phyloP scores from a whole-genome alignment of 352 stramenopile genomes.

The Phytopythium ostracodes region DNA sequence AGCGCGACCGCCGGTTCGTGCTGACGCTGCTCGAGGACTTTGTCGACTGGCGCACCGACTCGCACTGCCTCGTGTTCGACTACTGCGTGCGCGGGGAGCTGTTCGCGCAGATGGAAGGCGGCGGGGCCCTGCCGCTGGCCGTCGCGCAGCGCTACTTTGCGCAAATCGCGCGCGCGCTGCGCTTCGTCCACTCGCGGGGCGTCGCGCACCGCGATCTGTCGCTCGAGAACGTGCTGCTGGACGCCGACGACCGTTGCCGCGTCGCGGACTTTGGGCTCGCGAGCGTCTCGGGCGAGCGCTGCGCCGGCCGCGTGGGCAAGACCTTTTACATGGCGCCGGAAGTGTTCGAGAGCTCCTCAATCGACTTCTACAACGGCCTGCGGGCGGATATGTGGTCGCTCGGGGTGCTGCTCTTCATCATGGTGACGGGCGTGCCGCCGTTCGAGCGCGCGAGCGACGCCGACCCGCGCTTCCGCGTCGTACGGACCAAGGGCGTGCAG shows the following conservation, averaged over 20 bases:
- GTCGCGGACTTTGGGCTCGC: slow-evolving; percentile 57
- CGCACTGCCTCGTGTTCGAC: slow-evolving; percentile 57
- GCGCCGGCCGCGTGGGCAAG: slow-evolving; percentile 46
- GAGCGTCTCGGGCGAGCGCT: slow-evolving; percentile 28
- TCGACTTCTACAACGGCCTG: slow-evolving; percentile 37
- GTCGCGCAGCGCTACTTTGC: slow-evolving; percentile 30
- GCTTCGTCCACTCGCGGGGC: slow-evolving; percentile 42
- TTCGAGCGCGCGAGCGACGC: slow-evolving; percentile 36
- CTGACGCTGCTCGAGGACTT: slow-evolving; percentile 51
- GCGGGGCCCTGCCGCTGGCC: slow-evolving; percentile 18
- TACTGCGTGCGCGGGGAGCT: slow-evolving; percentile 60
- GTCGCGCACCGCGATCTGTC: slow-evolving; percentile 67
- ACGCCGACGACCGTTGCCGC: slow-evolving; percentile 34
- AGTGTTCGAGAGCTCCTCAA: slow-evolving; percentile 22
- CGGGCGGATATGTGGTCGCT: slow-evolving; percentile 64
- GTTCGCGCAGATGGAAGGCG: slow-evolving; percentile 28
- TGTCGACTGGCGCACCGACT: slow-evolving; percentile 32
- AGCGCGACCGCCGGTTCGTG: slow-evolving; percentile 25
- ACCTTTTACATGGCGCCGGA: slow-evolving; percentile 68
- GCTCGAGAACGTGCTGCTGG: slow-evolving; percentile 63
- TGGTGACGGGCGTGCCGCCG: slow-evolving; percentile 48
- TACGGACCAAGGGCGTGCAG: slow-evolving; percentile 32
- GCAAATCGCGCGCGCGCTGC: slow-evolving; percentile 45
- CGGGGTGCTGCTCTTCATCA: slow-evolving; percentile 58
- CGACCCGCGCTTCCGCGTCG: slow-evolving; percentile 51